A percentile compares a stretch with the other conserved stretches of the same genome.
phyloP scores from a whole-genome alignment of 305 asterid species.

The Galium porrigens region DNA sequence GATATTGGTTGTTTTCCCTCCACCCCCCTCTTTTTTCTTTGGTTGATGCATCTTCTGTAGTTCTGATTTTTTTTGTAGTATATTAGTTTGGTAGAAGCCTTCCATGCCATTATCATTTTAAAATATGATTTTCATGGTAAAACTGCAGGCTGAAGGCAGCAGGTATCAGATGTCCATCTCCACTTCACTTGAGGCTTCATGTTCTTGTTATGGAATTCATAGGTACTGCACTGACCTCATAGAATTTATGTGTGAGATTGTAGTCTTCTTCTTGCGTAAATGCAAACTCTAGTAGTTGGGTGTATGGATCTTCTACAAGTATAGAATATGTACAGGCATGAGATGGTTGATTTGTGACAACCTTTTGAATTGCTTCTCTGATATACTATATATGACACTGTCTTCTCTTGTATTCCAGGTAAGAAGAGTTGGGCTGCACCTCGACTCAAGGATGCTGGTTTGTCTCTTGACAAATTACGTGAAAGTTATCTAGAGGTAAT shows the following conservation, averaged over 20 bases:
- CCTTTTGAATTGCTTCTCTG: neutral
- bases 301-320: neutral
- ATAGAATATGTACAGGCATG: neutral
- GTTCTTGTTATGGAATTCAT: slow-evolving; percentile 96
- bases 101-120: too few relatives aligned
- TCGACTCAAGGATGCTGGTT: slow-evolving; percentile 87
- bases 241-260: neutral
- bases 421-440: slow-evolving; percentile 94
- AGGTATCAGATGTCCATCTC: slow-evolving; percentile 80
- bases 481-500: slow-evolving; percentile 76
- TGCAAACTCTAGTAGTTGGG: too few relatives aligned
- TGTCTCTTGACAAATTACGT: slow-evolving; percentile 67
- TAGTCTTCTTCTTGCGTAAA: neutral
- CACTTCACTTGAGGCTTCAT: slow-evolving; percentile 70
- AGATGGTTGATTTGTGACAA: neutral
- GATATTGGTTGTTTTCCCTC: too few relatives aligned
- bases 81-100: too few relatives aligned
- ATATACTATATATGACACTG: neutral
- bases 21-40: too few relatives aligned
- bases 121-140: slow-evolving; percentile 1
- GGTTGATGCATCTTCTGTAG: too few relatives aligned
- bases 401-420: slow-evolving; percentile 26
- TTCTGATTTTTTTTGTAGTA: too few relatives aligned
- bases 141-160: slow-evolving; percentile 67
- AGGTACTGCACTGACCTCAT: slow-evolving; percentile 27